Conservation (phyloP, 2,329 filamentous ascomycete genomes). For the Cordyceps javanica region DNA sequence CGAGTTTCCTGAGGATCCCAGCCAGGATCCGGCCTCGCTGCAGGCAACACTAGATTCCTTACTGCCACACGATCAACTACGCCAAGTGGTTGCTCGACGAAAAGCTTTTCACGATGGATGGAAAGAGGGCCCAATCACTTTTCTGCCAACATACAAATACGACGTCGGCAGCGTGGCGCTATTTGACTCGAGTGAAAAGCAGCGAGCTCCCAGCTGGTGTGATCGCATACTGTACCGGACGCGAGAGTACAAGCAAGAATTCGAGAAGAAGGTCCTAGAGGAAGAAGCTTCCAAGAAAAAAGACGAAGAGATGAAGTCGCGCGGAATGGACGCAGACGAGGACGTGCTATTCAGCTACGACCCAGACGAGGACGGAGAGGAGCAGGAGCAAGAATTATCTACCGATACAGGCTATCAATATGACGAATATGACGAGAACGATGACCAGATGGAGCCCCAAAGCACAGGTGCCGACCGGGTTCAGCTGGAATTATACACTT, state of each 20-base stretch:
- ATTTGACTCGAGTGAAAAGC: slow-evolving; percentile 95
- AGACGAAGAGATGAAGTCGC: slow-evolving; percentile 79
- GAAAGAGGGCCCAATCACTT: slow-evolving; percentile 80
- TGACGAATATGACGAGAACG: slow-evolving; percentile 49
- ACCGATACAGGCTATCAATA: slow-evolving; percentile 44
- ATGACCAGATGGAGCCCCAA: slow-evolving; percentile 44
- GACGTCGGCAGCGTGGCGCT: slow-evolving; percentile 87
- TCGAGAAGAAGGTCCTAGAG: slow-evolving; percentile 58
- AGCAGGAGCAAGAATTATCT: slow-evolving; percentile 21
- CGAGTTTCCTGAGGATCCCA: slow-evolving; percentile 60
- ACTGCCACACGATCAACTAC: slow-evolving; percentile 83
- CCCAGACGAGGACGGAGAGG: slow-evolving; percentile 49
- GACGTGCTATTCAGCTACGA: slow-evolving; percentile 87
- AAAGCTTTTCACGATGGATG: slow-evolving; percentile 88
- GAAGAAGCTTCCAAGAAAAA: slow-evolving; percentile 61
- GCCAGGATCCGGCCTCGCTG: slow-evolving; percentile 75
- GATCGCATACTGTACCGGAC: slow-evolving; percentile 88
- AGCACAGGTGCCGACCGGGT: slow-evolving; percentile 52
- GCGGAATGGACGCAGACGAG: slow-evolving; percentile 76
- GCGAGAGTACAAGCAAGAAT: slow-evolving; percentile 59
- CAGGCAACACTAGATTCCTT: slow-evolving; percentile 85
- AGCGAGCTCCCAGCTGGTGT: slow-evolving; percentile 90
- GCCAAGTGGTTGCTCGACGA: slow-evolving; percentile 63
- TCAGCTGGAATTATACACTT: slow-evolving; percentile 63
- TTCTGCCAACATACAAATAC: slow-evolving; percentile 95